Percentiles rank a stretch among this genome's conserved stretches.
These are phyloP conservation scores for Hymenoscyphus occultus DNA, from an alignment of 2,329 filamentous ascomycete species.

Conservation along the genomic window DNA sequence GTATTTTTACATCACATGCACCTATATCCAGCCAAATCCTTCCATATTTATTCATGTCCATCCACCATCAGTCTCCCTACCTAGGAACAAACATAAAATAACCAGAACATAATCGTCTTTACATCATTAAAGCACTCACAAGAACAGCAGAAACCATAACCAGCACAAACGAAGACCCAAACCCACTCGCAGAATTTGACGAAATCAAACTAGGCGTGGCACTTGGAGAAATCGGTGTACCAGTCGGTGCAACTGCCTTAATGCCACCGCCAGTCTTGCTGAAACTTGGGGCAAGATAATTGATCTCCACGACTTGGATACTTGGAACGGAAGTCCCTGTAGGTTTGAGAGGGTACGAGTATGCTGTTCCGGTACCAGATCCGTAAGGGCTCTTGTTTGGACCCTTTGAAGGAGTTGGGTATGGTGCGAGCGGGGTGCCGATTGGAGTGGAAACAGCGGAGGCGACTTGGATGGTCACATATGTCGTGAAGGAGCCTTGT, in stretches of 20 bases:
- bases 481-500: background rate
- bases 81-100: background rate
- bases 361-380: conserved; percentile 6
- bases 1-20: background rate
- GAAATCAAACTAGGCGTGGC: background rate
- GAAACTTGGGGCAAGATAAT: background rate
- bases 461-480: conserved; percentile 2
- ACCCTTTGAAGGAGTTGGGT: conserved; percentile 9
- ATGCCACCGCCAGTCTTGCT: background rate
- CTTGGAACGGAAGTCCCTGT: background rate
- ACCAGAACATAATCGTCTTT: background rate
- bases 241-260: background rate
- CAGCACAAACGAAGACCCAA: background rate
- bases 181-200: background rate
- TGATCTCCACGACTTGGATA: conserved; percentile 2
- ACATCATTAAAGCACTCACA: conserved; percentile 7
- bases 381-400: background rate
- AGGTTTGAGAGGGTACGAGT: conserved; percentile 1
- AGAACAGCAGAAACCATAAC: background rate
- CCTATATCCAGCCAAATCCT: background rate
- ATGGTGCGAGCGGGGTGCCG: conserved; percentile 4
- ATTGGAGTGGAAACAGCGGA: background rate
- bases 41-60: background rate
- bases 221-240: background rate
- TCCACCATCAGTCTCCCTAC: background rate